Evolutionary conservation across 176 grass and related monocot genomes (phyloP), one percentile per base, ranked within the genome.

Genomic region (Phoenix dactylifera): DNA sequence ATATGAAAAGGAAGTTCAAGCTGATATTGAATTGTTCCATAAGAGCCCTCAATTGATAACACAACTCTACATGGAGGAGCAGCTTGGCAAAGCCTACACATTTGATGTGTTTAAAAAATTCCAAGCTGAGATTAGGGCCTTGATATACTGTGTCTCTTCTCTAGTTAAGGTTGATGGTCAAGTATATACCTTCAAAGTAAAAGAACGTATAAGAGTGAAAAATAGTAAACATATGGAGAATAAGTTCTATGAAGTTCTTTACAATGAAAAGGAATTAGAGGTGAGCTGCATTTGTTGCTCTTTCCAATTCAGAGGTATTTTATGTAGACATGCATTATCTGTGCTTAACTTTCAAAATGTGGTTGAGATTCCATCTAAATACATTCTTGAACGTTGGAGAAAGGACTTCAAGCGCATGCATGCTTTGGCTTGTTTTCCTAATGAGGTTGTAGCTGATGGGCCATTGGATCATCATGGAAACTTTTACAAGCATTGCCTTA

Each of bases 291-390:
- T 60, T 60, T 60, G 58, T 60, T 28, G 25, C 58, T 60, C 26
- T n/a, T 60, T 60, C n/a, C 24, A 60, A 16, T 60, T 29, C 15
- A 60, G 58, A 60, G 58, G 58, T 35, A 35, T 60, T 60, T 26
- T 60, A 16, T 60, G 58, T 35, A 60, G 58, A n/a, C 58, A 60
- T 60, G 58, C 58, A 60, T 60, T 60, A 60, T 60, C 58, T 35
- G 58, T 60, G 15, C 26, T 60, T 60, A 29, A 26, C 17, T 60
- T 35, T 60, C 25, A 60, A 60, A 60, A 60, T 60, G n/a, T 60
- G 29, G 25, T 60, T 28, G 58, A 60, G 26, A 35, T 60, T 60
- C 58, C 58, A 29, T 60, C 58, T 29, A 60, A 60, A 30, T 60
- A 60, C 29, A 28, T 60, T 60, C 58, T 60, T 28, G 58, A 60